phyloP scores from a whole-genome alignment of 2,329 filamentous ascomycete genomes.

The Chrysoporthe puriensis region DNA sequence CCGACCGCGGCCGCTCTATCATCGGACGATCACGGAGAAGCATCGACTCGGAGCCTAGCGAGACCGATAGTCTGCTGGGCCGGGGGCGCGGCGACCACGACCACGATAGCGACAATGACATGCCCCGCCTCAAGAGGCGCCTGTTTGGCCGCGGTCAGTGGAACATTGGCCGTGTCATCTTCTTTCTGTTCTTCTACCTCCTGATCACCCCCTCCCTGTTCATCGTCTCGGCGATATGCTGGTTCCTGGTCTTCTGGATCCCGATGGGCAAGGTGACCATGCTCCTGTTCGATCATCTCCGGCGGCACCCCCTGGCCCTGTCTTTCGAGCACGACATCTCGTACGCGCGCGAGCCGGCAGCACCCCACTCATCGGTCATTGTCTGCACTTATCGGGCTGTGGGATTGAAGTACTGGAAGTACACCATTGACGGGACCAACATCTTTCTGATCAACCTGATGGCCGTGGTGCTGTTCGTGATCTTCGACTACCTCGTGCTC shows the following conservation, averaged over 20 bases:
- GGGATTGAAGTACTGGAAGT: constrained; percentile 97
- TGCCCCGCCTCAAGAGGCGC: constrained; percentile 69
- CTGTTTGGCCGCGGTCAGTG: constrained; percentile 95
- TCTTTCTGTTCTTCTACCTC: constrained; percentile 95
- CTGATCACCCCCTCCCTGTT: constrained; percentile 86
- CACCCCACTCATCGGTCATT: constrained; percentile 81
- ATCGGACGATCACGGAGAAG: constrained; percentile 86
- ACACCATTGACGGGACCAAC: constrained; percentile 97
- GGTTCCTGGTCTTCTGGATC: constrained; percentile 96
- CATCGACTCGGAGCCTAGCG: constrained; percentile 80
- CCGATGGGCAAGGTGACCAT: constrained; percentile 97
- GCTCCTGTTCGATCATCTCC: constrained; percentile 86
- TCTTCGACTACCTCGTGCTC: constrained; percentile 88
- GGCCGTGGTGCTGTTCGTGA: constrained; percentile 89
- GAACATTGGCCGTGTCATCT: constrained; percentile 92
- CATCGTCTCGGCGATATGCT: constrained; percentile 85
- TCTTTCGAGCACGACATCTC: constrained; percentile 88
- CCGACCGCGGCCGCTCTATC: constrained; percentile 75
- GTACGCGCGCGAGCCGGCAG: constrained; percentile 71
- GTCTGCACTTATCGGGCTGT: constrained; percentile 97
- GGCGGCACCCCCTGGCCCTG: constrained; percentile 87
- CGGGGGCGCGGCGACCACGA: constrained; percentile 56
- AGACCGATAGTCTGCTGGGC: constrained; percentile 88
- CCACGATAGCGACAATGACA: constrained; percentile 39
- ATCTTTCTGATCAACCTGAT: constrained; percentile 99